Evolutionary conservation across 345 rosid species (phyloP), one percentile per base, ranked within the genome.

Genomic region (Citrus cavaleriei): DNA sequence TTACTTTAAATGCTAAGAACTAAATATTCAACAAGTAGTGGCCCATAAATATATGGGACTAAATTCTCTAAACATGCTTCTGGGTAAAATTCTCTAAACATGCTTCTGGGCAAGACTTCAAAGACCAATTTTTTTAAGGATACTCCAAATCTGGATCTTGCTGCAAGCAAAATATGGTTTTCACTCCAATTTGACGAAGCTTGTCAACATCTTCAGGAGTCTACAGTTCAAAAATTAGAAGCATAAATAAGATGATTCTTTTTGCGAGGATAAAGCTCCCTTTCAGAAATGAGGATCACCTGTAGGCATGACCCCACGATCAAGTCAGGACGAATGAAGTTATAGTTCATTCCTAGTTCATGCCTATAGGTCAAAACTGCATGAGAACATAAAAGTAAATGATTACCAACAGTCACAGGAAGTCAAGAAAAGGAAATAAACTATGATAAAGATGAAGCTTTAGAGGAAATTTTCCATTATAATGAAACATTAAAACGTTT

Each of bases 241-340:
- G 64, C 40, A 58, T 22, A 51, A 59, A 72, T 72, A 49, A 68
- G 65, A 64, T 25, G 38, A 42, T 2, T 32, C 54, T 37, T 70
- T 54, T 19, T 12, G 66, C 42, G 4, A 27, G 42, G 37, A 64
- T 10, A 58, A 2, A 35, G 34, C 22, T 35, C 19, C 74, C 64
- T 51, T 14, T 76, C 28, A 73, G 34, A 77, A 84, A 77, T n/a
- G 38, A 60, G 7, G 18, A 76, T 81, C 75, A 92, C 99, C 98
- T 93, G 99, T 73, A 95, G 87, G 84, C 99, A 95, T 1, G 99
- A 95, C 40, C 99, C 99, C n/a, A 91, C 96, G 81, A 95, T 90
- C 84, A 95, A 82, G 86, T 95, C 98, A 9, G 96, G 96, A 83
- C 81, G 87, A 74, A 95, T 86, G 82, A 95, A 95, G 87, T 83